Base-by-base conservation (phyloP, 164 flowering plant species). In the Berberis vulgaris region DNA sequence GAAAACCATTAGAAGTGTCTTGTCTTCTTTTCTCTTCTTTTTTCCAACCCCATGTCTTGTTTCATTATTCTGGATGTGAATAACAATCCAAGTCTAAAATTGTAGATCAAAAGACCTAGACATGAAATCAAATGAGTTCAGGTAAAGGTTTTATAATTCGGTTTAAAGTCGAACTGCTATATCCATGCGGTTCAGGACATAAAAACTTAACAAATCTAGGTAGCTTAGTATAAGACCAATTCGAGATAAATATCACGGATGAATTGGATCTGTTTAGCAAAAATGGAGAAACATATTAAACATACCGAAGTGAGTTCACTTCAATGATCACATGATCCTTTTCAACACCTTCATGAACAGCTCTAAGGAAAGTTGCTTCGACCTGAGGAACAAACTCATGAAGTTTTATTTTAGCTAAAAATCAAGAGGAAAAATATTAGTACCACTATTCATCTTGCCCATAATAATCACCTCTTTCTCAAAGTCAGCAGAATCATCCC, bases 301-400 rank as follows among this genome's bases (percentile, higher is more conserved):
- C 83, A 67, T 78, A 94, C 98, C 96, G 69, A 61, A 91, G 80
- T 67, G 91, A 81, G 63, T 94, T 94, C 58, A 94, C 85, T 79
- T 94, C 99, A 71, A 94, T 66, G 54, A 84, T 82, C 26, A 87
- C 77, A 81, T 85, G 68, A 44, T 78, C 80, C 47, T 78, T 86
- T 50, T 76, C 71, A n/a, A 87, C 73, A 75, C 84, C 83, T 77
- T 90, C 98, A 71, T 83, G 72, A 71, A 89, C 91, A 58, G 91
- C 96, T 76, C 99, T 81, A 7, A 80, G 77, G 66, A 91, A 89
- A 43, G 99, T 94, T 63, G 87, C 96, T 80, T 91, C 91, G 57
- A 89, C 96, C 99, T 94, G 81, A 74, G 66, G 65, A 74, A n/a
- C 41, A 59, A 53, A 61, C 55, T 5, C 49, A 46, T 46, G 0